These are phyloP conservation scores for Skeletonema menzelii DNA, from an alignment of 108 stramenopile species.

Conservation along the genomic window DNA sequence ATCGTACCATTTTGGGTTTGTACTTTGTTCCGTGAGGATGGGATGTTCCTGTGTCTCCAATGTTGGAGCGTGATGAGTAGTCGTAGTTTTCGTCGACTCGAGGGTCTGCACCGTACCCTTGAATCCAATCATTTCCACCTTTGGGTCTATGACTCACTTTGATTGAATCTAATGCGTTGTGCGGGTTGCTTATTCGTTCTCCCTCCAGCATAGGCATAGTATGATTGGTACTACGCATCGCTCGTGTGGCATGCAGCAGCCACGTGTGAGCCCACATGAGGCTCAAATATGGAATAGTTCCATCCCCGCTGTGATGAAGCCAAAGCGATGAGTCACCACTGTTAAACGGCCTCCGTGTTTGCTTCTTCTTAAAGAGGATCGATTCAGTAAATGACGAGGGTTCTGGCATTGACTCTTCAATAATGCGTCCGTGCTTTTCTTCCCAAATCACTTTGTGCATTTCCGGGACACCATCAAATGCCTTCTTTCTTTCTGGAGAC, in stretches of 20 bases:
- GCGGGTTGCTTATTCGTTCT: slow-evolving; percentile 37
- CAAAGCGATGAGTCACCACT: slow-evolving; percentile 19
- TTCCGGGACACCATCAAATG: slow-evolving; percentile 34
- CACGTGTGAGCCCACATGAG: slow-evolving; percentile 86
- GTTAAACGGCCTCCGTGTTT: slow-evolving; percentile 36
- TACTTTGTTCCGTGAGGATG: slow-evolving; percentile 89
- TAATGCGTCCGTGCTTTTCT: slow-evolving; percentile 49
- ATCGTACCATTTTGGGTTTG: slow-evolving; percentile 83
- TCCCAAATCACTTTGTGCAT: slow-evolving; percentile 70
- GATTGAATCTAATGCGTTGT: slow-evolving; percentile 73
- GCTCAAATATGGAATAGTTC: slow-evolving; percentile 82
- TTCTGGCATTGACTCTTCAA: slow-evolving; percentile 32
- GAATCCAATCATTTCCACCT: slow-evolving; percentile 77
- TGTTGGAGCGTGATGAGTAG: slow-evolving; percentile 27
- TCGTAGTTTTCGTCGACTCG: slow-evolving; percentile 25
- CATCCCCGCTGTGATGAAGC: slow-evolving; percentile 78
- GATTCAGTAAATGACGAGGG: slow-evolving; percentile 39
- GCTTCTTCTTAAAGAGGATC: slow-evolving; percentile 60
- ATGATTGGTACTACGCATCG: slow-evolving; percentile 48
- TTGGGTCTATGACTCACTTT: slow-evolving; percentile 72
- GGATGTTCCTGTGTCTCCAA: slow-evolving; percentile 63
- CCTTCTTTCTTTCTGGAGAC: slow-evolving; percentile 1
- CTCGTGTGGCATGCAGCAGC: slow-evolving; percentile 82
- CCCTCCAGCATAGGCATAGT: slow-evolving; percentile 42
- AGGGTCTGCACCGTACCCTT: slow-evolving; percentile 62